Evolutionary conservation across 805 yeast species (phyloP).

Genomic region (Candida cerambycidarum): DNA sequence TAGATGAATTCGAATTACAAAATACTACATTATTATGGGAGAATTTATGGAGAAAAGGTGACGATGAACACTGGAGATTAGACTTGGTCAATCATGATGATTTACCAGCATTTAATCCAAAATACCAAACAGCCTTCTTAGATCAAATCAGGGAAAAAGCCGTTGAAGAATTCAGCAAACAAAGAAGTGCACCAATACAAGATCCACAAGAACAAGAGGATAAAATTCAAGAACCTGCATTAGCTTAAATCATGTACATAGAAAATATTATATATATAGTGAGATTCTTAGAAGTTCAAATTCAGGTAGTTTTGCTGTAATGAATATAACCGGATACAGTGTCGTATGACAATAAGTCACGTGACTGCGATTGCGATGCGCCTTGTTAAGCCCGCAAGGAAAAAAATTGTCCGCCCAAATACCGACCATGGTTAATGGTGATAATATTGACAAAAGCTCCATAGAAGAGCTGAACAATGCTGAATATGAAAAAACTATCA

Average conservation of each 20-base stretch:
- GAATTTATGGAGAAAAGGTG: constrained; percentile 84
- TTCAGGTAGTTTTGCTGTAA: too few relatives aligned
- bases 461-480: background rate
- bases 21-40: constrained; percentile 74
- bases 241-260: constrained; percentile 5
- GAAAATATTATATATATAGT: background rate
- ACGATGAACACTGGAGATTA: constrained; percentile 65
- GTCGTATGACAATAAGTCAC: background rate
- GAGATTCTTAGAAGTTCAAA: too few relatives aligned
- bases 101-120: constrained; percentile 57
- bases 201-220: constrained; percentile 1
- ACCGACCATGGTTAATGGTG: constrained; percentile 3
- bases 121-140: constrained; percentile 66
- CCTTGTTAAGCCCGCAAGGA: background rate
- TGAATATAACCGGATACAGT: too few relatives aligned
- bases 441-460: background rate
- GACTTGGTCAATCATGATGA: constrained; percentile 60
- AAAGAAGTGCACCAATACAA: constrained; percentile 1
- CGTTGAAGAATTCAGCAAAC: constrained; percentile 27
- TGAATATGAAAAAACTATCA: background rate
- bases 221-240: background rate
- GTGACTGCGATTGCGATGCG: background rate
- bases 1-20: constrained; percentile 58
- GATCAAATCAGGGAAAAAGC: constrained; percentile 54
- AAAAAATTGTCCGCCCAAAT: constrained; percentile 7